Evolutionary conservation across 169 alveolate genomes (phyloP), one percentile per base, ranked within the genome.

Genomic region (Plasmodium vivax): DNA sequence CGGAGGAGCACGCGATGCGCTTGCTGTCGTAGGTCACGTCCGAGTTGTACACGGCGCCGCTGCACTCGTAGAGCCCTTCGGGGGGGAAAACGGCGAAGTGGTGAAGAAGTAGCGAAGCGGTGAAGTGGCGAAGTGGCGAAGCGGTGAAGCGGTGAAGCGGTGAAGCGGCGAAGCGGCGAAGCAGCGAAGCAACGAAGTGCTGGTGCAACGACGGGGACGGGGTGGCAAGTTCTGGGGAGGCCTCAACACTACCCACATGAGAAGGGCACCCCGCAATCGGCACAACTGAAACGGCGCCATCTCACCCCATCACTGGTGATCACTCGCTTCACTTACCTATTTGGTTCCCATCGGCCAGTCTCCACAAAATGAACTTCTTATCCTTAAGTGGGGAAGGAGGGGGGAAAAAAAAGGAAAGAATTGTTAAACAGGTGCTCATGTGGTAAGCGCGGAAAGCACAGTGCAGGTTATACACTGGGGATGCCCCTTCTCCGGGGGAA

Each of bases 31-130:
- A 84, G 3, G 98, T 97, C 38, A 98, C 97, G 90, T 98, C 99
- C 16, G 96, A 93, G 97, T 98, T 97, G 14, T 97, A 97, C 54
- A 97, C 99, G 93, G 98, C 98, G 27, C 98, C 96, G 38, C 98
- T 98, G 43, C 98, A 95, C 85, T 97, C 98, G 91, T 98, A 98
- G 23, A 96, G 88, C 14, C 98, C 99, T 97, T 96, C 2, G 73
- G 30, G 27, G 43, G 34, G 58, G 81, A 41, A 9, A 73, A 19
- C 47, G 43, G n/a, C 2, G 51, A 41, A 5, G 51, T 0, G 12
- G 51, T 41, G 51, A 41, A 6, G 27, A 23, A 23, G 27, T 23
- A 23, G 72, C 43, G 32, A 23, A 36, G 41, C 1, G 9, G 32
- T 8, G 36, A 58, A 47, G 41, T n/a, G 36, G 81, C 3, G 79